Evolutionary conservation across 352 stramenopile species (phyloP), one percentile per base, ranked within the genome.

Genomic region (Thalassiosira ordinaria): DNA sequence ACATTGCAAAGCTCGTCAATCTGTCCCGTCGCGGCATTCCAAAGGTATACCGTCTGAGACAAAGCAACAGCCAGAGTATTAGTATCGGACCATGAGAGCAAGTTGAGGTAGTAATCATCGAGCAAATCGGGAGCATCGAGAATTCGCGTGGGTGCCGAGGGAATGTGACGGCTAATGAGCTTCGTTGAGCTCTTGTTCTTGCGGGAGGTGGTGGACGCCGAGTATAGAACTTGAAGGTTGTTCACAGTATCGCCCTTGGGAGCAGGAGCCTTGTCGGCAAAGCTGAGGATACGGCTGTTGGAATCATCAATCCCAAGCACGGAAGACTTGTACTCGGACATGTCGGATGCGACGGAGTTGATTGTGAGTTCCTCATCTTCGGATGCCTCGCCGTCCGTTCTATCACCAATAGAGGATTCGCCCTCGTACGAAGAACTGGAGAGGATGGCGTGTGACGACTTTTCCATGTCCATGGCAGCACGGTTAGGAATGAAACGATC

Each of bases 31-130:
- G 94, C 93, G 5, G 97, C 95, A 86, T 99, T 98, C 96, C 97
- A 99, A 16, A 99, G 92, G 89, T 99, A 99, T 1, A 99, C 97
- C 73, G 91, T 97, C 81, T 98, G 95, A 27, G 95, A 95, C 20
- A 99, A 92, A 27, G 97, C 97, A 1, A 99, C 96, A 4, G 97
- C 97, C 37, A n/a, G n/a, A n/a, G n/a, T n/a, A n/a, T n/a, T n/a
- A n/a, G n/a, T n/a, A n/a, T n/a, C n/a, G n/a, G n/a, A n/a, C n/a
- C n/a, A n/a, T n/a, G n/a, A n/a, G n/a, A n/a, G n/a, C n/a, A n/a
- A n/a, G n/a, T n/a, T n/a, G n/a, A n/a, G n/a, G n/a, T n/a, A n/a
- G n/a, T n/a, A n/a, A n/a, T n/a, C n/a, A n/a, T n/a, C n/a, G n/a
- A n/a, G n/a, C n/a, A n/a, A n/a, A n/a, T n/a, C n/a, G n/a, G n/a